Evolutionary conservation across 2,329 filamentous ascomycete genomes (phyloP).

Genomic region (Metarhizium rileyi): DNA sequence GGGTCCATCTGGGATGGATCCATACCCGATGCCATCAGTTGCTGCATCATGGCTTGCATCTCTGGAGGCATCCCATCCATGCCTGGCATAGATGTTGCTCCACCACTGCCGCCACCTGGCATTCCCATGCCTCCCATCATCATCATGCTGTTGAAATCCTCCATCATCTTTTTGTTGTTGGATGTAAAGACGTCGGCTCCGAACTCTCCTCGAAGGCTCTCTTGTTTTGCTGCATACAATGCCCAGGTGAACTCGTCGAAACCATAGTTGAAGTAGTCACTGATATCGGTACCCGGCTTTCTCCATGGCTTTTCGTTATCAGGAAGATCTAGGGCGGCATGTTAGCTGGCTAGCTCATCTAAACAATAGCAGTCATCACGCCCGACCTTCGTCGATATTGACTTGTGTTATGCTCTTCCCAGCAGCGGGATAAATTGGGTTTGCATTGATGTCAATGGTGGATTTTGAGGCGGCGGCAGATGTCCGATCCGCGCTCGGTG

Average conservation of each 20-base stretch:
- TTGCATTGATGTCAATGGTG: conserved; percentile 73
- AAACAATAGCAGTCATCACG: background rate
- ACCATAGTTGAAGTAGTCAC: conserved; percentile 98
- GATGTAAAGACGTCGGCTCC: conserved; percentile 53
- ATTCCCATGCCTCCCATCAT: conserved; percentile 46
- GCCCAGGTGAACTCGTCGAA: conserved; percentile 99
- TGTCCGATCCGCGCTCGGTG: conserved; percentile 41
- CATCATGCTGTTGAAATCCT: conserved; percentile 60
- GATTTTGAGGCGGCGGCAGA: conserved; percentile 65
- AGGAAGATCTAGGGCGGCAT: conserved; percentile 42
- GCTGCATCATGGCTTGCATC: conserved; percentile 61
- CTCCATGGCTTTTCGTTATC: conserved; percentile 92
- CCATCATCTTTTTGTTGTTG: conserved; percentile 70
- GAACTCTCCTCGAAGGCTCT: conserved; percentile 66
- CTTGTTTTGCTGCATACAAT: conserved; percentile 83
- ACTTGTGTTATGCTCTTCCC: conserved; percentile 75
- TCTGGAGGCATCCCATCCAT: conserved; percentile 57
- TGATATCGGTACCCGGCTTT: conserved; percentile 84
- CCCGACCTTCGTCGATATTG: conserved; percentile 58
- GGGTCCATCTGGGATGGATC: conserved; percentile 59
- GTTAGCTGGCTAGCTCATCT: background rate
- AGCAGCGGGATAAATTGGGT: conserved; percentile 66
- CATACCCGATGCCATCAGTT: conserved; percentile 58
- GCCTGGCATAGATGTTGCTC: conserved; percentile 35
- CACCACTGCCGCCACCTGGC: conserved; percentile 26